Base-by-base conservation (phyloP, 306 rosid genomes). In the Astragalus membranaceus region DNA sequence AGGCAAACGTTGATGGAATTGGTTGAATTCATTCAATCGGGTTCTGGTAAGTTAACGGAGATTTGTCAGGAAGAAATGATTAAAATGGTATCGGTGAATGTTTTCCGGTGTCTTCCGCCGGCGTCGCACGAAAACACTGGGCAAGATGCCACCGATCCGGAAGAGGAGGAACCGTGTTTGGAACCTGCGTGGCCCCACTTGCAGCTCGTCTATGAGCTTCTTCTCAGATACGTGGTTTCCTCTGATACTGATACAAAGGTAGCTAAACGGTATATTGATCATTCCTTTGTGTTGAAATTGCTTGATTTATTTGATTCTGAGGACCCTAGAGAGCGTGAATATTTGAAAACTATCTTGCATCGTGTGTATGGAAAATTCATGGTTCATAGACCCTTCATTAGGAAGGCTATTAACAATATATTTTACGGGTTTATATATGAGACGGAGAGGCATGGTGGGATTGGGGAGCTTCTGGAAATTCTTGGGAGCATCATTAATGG, bases 401-500 rank as follows among this genome's bases (percentile, higher is more conserved):
- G 98, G 81, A 90, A 88, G 82, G 97, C 90, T 0, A 93, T 93
- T 56, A 93, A 93, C 70, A 93, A 93, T 73, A 90, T 93, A 42
- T 93, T 93, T 78, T 93, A 85, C 76, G 80, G 97, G 72, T 93
- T 93, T 63, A 88, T 93, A 8, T 90, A 90, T 36, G 98, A 93
- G 82, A 93, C 94, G 0, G 97, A 93, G 78, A 80, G 96, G 81
- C 94, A 93, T 75, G 84, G 89, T 26, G 98, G 98, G 51, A 72
- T 93, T 69, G 96, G 88, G 10, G 98, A 93, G 96, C 97, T 93
- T 73, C 77, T 93, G 66, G 98, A 93, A 96, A 93, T 93, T 74
- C 96, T 93, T n/a, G 98, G 98, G 67, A 93, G 98, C 72, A 90
- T 93, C 39, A 93, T 93, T 13, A 93, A 93, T 79, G 98, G 98